Conservation (phyloP, 148 eudicot genomes). For the Vaccinium macrocarpon region DNA sequence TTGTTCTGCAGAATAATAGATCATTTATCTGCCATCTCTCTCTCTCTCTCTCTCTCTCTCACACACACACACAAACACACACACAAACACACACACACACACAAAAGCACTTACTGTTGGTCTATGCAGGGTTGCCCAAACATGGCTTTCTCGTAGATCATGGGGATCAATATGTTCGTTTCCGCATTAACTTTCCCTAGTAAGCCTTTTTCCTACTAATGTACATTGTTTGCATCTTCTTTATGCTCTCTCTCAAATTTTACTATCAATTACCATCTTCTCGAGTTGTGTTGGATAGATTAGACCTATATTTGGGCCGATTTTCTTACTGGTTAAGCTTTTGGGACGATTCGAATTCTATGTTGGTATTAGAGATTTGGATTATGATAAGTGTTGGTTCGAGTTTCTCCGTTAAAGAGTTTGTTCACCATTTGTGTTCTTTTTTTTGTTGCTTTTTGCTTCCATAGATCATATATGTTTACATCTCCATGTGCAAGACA, state of each 20-base stretch:
- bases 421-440: not conserved
- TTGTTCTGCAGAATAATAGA: slow-evolving; percentile 14
- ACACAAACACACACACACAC: too few relatives aligned
- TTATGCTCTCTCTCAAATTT: slow-evolving; percentile 2
- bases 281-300: not conserved
- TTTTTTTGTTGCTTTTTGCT: not conserved
- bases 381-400: too few relatives aligned
- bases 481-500: not conserved
- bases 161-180: slow-evolving; percentile 84
- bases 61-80: too few relatives aligned
- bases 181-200: slow-evolving; percentile 72
- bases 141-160: slow-evolving; percentile 61
- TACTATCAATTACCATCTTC: not conserved
- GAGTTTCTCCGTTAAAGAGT: not conserved
- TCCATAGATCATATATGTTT: not conserved
- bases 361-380: not conserved
- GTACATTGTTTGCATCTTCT: not conserved
- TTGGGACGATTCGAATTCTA: not conserved
- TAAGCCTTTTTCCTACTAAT: slow-evolving; percentile 33
- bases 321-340: not conserved
- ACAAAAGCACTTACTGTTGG: not conserved
- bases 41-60: not conserved
- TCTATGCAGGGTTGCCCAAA: slow-evolving; percentile 73
- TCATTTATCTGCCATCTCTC: not conserved
- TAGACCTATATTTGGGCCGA: not conserved